Conservation (phyloP, 148 eudicot genomes). For the Arbutus unedo region DNA sequence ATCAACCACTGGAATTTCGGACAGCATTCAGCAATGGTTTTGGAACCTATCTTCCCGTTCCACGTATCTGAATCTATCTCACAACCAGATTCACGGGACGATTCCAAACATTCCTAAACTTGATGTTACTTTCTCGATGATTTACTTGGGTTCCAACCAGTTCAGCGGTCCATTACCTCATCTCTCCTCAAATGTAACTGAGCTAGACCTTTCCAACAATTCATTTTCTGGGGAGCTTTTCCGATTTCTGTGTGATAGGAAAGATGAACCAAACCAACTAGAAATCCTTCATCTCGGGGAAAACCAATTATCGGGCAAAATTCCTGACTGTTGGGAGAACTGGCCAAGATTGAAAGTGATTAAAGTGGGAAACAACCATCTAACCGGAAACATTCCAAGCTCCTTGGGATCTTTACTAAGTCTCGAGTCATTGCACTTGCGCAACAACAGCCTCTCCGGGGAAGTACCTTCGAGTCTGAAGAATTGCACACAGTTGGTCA, state of each 20-base stretch:
- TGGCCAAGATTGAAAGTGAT: background rate
- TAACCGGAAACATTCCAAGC: conserved; percentile 24
- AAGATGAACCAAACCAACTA: background rate
- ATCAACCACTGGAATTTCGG: background rate
- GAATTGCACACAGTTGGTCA: background rate
- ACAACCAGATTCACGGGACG: conserved; percentile 3
- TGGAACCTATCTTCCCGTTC: background rate
- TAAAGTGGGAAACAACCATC: conserved; percentile 19
- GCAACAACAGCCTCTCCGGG: conserved; percentile 24
- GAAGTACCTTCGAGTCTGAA: conserved; percentile 14
- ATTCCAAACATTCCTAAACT: background rate
- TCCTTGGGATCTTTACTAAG: conserved; percentile 1
- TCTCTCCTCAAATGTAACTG: background rate
- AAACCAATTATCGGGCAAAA: conserved; percentile 11
- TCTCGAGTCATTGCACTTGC: conserved; percentile 15
- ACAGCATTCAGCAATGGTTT: background rate
- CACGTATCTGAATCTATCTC: background rate
- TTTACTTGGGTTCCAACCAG: conserved; percentile 10
- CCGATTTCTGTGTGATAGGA: conserved; percentile 8
- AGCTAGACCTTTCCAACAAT: conserved; percentile 7
- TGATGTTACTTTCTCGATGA: fast-evolving
- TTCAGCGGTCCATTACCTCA: background rate
- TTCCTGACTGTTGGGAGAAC: conserved; percentile 17
- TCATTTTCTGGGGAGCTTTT: conserved; percentile 1
- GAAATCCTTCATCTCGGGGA: conserved; percentile 13